phyloP scores from a whole-genome alignment of 2,329 filamentous ascomycete genomes.

The Davidsoniella eucalypti region DNA sequence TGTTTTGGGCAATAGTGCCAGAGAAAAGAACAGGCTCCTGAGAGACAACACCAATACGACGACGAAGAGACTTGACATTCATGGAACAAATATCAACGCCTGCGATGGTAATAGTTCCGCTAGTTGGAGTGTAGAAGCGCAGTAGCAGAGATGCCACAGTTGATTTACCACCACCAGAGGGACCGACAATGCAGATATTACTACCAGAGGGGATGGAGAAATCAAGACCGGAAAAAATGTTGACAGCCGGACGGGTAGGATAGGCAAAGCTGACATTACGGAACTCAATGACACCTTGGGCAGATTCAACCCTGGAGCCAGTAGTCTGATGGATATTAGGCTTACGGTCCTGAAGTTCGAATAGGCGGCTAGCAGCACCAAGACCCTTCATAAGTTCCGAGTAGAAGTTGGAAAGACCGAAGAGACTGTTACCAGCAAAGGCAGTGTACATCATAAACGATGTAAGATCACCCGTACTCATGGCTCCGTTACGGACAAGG shows the following conservation, averaged over 20 bases:
- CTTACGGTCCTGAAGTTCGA: slow-evolving; percentile 83
- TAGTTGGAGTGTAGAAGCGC: slow-evolving; percentile 74
- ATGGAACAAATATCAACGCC: slow-evolving; percentile 68
- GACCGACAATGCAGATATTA: slow-evolving; percentile 92
- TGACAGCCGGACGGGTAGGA: slow-evolving; percentile 79
- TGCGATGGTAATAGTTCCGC: slow-evolving; percentile 65
- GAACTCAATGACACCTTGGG: slow-evolving; percentile 79
- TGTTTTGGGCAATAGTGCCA: slow-evolving; percentile 73
- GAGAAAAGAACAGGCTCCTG: slow-evolving; percentile 92
- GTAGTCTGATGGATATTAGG: slow-evolving; percentile 77
- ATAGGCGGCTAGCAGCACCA: slow-evolving; percentile 86
- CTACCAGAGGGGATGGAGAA: slow-evolving; percentile 87
- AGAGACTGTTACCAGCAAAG: slow-evolving; percentile 69
- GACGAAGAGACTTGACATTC: slow-evolving; percentile 83
- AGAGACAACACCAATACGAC: slow-evolving; percentile 86
- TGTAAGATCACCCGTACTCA: slow-evolving; percentile 81
- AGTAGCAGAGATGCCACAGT: slow-evolving; percentile 85
- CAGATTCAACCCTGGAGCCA: slow-evolving; percentile 62
- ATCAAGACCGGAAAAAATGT: slow-evolving; percentile 73
- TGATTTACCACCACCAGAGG: slow-evolving; percentile 89
- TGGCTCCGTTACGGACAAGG: slow-evolving; percentile 71
- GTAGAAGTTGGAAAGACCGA: slow-evolving; percentile 90
- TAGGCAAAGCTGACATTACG: slow-evolving; percentile 77
- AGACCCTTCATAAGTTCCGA: slow-evolving; percentile 98
- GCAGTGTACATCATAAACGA: slow-evolving; percentile 98